Evolutionary conservation across 2,329 filamentous ascomycete species (phyloP).

Genomic region (Colletotrichum tofieldiae): DNA sequence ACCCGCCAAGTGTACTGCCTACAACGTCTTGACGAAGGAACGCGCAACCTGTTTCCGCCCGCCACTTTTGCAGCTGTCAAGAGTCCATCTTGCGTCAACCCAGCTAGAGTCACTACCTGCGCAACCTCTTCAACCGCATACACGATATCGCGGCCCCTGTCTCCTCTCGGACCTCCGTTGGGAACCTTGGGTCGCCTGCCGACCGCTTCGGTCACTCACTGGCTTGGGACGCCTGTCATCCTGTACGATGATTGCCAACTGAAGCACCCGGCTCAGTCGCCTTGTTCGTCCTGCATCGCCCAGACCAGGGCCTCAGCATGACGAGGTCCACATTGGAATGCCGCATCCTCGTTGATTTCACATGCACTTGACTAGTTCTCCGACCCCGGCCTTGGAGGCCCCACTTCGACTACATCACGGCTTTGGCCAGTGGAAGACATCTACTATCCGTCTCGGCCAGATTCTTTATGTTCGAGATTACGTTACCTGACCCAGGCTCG

Average conservation of each 20-base stretch:
- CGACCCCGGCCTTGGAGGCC: not conserved
- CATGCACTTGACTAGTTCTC: conserved; percentile 1
- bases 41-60: conserved; percentile 2
- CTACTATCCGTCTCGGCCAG: not conserved
- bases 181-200: not conserved
- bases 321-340: not conserved
- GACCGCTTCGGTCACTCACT: conserved; percentile 3
- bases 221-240: conserved; percentile 12
- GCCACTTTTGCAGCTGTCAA: conserved; percentile 33
- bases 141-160: conserved; percentile 36
- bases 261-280: conserved; percentile 12
- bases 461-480: conserved; percentile 3
- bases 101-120: conserved; percentile 3
- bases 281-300: conserved; percentile 1
- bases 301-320: not conserved
- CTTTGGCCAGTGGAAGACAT: conserved; percentile 5
- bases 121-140: conserved; percentile 19
- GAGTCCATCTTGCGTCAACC: conserved; percentile 29
- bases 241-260: conserved; percentile 19
- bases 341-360: conserved; percentile 11
- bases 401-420: not conserved
- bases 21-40: not conserved
- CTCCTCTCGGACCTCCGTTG: conserved; percentile 43
- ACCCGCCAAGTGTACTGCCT: not conserved
- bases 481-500: not conserved